Conservation (phyloP, 164 flowering plant genomes). For the Annona cherimola region DNA sequence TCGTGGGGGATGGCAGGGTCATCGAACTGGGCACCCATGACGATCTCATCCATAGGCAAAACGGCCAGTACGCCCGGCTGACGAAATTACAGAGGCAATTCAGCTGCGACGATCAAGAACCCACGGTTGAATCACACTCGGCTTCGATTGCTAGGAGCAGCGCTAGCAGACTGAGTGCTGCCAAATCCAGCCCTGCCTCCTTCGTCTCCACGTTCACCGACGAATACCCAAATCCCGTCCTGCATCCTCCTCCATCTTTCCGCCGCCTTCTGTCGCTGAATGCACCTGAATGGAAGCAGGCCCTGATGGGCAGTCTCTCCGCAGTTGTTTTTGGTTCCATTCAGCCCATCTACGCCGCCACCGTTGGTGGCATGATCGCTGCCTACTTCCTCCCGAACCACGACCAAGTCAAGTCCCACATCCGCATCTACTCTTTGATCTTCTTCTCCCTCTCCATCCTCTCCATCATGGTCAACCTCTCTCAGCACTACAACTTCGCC, state of each 20-base stretch:
- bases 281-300: conserved; percentile 75
- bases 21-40: conserved; percentile 67
- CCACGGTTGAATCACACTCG: conserved; percentile 18
- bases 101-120: conserved; percentile 43
- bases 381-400: conserved; percentile 62
- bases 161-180: conserved; percentile 41
- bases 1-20: conserved; percentile 47
- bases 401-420: conserved; percentile 49
- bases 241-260: conserved; percentile 62
- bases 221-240: conserved; percentile 11
- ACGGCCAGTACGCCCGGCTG: conserved; percentile 73
- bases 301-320: conserved; percentile 60
- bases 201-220: conserved; percentile 30
- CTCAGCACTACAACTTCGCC: conserved; percentile 77
- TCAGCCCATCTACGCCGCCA: conserved; percentile 78
- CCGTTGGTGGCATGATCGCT: conserved; percentile 79
- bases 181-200: conserved; percentile 49
- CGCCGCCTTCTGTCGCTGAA: conserved; percentile 50
- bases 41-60: conserved; percentile 43
- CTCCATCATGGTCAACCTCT: conserved; percentile 50
- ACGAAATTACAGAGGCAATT: conserved; percentile 67
- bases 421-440: conserved; percentile 50
- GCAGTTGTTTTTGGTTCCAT: conserved; percentile 66
- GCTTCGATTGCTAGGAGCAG: conserved; percentile 49
- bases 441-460: conserved; percentile 52